Percentiles rank a stretch among this genome's conserved stretches.
phyloP scores from a whole-genome alignment of 2,329 filamentous ascomycete genomes.

The Neonectria faginata region DNA sequence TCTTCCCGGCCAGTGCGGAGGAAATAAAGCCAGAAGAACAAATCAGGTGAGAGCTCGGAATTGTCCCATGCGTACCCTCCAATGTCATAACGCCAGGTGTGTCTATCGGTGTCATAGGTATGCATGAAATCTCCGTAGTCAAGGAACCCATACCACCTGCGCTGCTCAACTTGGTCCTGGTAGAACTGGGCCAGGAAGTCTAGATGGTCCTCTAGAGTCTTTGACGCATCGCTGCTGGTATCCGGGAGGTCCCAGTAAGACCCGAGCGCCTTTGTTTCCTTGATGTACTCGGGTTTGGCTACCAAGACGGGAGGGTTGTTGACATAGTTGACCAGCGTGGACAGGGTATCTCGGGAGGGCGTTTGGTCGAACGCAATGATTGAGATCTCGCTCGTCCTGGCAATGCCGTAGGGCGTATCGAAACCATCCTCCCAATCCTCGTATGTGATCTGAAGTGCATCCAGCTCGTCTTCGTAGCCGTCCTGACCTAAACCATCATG shows the following conservation, averaged over 20 bases:
- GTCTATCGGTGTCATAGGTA: conserved; percentile 69
- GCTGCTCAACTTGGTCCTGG: conserved; percentile 64
- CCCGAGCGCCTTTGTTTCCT: conserved; percentile 64
- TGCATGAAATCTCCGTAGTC: conserved; percentile 74
- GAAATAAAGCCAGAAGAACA: conserved; percentile 74
- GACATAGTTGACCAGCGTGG: conserved; percentile 57
- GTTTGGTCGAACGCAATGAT: conserved; percentile 65
- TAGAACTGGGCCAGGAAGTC: conserved; percentile 69
- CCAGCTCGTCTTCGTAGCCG: conserved; percentile 67
- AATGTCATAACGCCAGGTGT: conserved; percentile 72
- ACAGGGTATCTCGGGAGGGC: conserved; percentile 60
- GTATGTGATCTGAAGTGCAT: conserved; percentile 72
- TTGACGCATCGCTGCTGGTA: conserved; percentile 34
- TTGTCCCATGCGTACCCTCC: conserved; percentile 76
- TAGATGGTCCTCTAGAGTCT: conserved; percentile 63
- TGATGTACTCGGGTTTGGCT: conserved; percentile 61
- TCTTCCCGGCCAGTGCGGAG: conserved; percentile 68
- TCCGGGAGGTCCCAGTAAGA: conserved; percentile 64
- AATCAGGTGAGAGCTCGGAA: conserved; percentile 70
- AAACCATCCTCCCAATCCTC: conserved; percentile 70
- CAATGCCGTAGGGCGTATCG: conserved; percentile 68
- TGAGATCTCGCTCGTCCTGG: conserved; percentile 67
- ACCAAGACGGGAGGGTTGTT: conserved; percentile 65
- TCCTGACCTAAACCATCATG: conserved; percentile 69
- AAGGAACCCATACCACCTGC: conserved; percentile 72